Evolutionary conservation across 2,329 filamentous ascomycete species (phyloP).

Genomic region (Apiospora saccharicola): DNA sequence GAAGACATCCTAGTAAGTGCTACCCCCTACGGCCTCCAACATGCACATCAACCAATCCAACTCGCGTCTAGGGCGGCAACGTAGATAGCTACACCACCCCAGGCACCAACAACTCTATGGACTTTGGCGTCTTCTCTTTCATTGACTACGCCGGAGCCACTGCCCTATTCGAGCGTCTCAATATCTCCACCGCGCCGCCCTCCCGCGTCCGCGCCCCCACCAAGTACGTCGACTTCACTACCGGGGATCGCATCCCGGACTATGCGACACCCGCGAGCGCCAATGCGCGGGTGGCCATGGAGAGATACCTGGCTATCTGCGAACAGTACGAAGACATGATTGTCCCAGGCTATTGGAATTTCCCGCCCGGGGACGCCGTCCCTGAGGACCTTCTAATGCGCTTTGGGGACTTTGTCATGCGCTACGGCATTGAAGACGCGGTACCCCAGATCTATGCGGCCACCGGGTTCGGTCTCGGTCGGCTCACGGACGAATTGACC

Average conservation of each 20-base stretch:
- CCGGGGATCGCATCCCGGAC: background rate
- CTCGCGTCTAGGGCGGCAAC: background rate
- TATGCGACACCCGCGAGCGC: background rate
- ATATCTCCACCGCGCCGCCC: conserved; percentile 9
- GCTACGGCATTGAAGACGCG: conserved; percentile 6
- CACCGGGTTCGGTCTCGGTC: conserved; percentile 15
- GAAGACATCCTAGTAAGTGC: background rate
- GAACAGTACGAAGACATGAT: conserved; percentile 24
- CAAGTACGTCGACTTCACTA: conserved; percentile 22
- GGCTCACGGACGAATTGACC: background rate
- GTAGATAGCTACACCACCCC: background rate
- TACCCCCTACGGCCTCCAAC: no score
- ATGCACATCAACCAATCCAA: no score
- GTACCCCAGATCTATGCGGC: conserved; percentile 3
- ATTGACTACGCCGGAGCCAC: background rate
- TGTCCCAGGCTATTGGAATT: conserved; percentile 11
- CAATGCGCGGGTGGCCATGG: background rate
- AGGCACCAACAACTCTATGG: background rate
- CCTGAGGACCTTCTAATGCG: conserved; percentile 21
- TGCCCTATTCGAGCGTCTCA: conserved; percentile 9
- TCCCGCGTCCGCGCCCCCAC: conserved; percentile 3
- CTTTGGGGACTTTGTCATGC: conserved; percentile 5
- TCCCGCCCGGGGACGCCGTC: conserved; percentile 15
- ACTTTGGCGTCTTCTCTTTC: conserved; percentile 20
- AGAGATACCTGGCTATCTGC: background rate